Evolutionary conservation across 371 early-diverging fungal genomes (phyloP), one percentile per base, ranked within the genome.

Genomic region (Blakeslea trispora): DNA sequence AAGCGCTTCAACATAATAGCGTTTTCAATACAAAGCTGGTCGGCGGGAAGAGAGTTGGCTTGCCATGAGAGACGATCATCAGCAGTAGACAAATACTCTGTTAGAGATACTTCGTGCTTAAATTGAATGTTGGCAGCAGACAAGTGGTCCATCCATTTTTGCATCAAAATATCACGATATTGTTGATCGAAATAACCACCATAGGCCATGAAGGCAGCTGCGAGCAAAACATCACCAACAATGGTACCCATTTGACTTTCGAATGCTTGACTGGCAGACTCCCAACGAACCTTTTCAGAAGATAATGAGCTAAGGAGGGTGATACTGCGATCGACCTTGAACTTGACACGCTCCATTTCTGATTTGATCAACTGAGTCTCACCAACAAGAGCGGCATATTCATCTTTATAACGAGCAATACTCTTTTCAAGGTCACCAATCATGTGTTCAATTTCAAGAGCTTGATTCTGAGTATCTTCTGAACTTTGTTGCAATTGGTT

Each of bases 181-280:
- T 92, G 90, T 75, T 98, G 98, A 72, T 96, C 97, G 81, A 96
- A 97, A 85, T 89, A 93, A 35, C 99, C 99, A 34, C 90, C 93
- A 69, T 99, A 99, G 1, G 98, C 93, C 53, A 98, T 69, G 77
- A 97, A 95, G 3, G 96, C 98, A 3, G 95, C 82, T 1, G 94
- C 85, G 37, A 98, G 71, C 31, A 99, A 66, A n/a, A 94, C 94
- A 66, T 99, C 99, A 57, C 99, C 99, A n/a, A 95, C 94, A 52
- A 98, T 91, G 13, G 98, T 98, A 10, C 89, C 91, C 97, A 98
- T 96, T 74, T 98, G 96, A 15, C 84, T 87, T 51, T 89, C 94
- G 66, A 99, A 98, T 9, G 95, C 87, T 53, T 91, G 87, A 61
- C 95, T 93, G 21, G 95, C 90, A 18, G 75, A 66, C 61, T 90